Evolutionary conservation across 108 stramenopile genomes (phyloP).

Genomic region (Licmophora abbreviata): DNA sequence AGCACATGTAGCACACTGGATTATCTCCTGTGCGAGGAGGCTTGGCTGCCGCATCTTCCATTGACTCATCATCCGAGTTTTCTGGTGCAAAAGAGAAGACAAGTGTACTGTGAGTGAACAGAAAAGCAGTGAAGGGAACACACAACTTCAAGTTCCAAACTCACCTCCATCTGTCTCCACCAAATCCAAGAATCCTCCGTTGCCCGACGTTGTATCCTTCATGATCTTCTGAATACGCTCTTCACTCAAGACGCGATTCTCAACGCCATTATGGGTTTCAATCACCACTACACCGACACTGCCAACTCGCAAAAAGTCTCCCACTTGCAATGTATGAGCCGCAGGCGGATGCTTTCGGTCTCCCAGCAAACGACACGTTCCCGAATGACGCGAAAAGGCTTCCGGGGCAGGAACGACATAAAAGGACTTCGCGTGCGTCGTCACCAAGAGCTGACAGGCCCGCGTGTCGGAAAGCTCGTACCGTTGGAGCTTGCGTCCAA

Average conservation of each 20-base stretch:
- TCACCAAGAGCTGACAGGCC: slow-evolving; percentile 86
- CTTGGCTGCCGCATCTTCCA: slow-evolving; percentile 22
- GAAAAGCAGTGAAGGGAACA: background rate
- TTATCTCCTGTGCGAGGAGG: slow-evolving; percentile 31
- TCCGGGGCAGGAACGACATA: slow-evolving; percentile 95
- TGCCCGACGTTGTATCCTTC: slow-evolving; percentile 78
- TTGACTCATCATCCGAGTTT: slow-evolving; percentile 75
- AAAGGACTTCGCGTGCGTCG: slow-evolving; percentile 78
- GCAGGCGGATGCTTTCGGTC: slow-evolving; percentile 83
- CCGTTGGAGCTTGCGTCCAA: slow-evolving; percentile 72
- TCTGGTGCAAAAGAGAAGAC: slow-evolving; percentile 22
- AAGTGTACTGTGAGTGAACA: background rate
- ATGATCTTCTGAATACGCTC: slow-evolving; percentile 87
- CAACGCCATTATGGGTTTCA: slow-evolving; percentile 84
- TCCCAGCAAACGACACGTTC: slow-evolving; percentile 92
- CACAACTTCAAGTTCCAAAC: slow-evolving; percentile 9
- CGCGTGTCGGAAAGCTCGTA: slow-evolving; percentile 83
- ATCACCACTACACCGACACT: slow-evolving; percentile 94
- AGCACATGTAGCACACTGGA: slow-evolving; percentile 96
- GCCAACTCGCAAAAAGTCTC: slow-evolving; percentile 91
- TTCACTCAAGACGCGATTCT: slow-evolving; percentile 71
- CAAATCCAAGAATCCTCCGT: slow-evolving; percentile 72
- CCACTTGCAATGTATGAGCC: slow-evolving; percentile 71
- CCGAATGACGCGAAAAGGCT: slow-evolving; percentile 92
- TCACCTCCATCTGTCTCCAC: slow-evolving; percentile 83